Evolutionary conservation across 164 flowering plant genomes (phyloP), one percentile per base, ranked within the genome.

Genomic region (Chimonanthus praecox): DNA sequence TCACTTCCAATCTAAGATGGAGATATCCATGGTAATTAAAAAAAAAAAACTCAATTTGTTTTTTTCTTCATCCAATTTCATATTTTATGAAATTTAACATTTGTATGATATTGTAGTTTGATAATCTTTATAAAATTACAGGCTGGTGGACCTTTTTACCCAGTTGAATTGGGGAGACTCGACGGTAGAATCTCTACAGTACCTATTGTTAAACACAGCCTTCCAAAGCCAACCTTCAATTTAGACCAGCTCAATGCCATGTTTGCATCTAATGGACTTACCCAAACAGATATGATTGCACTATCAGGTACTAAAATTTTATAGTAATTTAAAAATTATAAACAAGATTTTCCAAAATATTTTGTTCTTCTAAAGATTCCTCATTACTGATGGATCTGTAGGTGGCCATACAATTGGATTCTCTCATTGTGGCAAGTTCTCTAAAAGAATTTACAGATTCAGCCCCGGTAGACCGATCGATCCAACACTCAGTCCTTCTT

Each of bases 91-190:
- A 16, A 62, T 8, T 18, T n/a, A 62, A 62, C n/a, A 20, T 62
- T 33, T 16, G 7, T 20, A 18, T 5, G 21, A 62, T 7, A n/a
- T 18, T 20, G 20, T 62, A 43, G n/a, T 8, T 21, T 43, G 64
- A 61, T 69, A 68, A 58, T 63, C 54, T 2, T 50, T 50, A 65
- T 68, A 6, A 18, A 11, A 5, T 47, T 78, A 69, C 78, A 89
- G 93, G 66, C 88, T 0, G 94, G 96, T 0, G 94, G 96, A n/a
- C 96, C 92, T n/a, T 79, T n/a, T 11, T 89, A 84, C 72, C 8
- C 54, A 0, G 97, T 91, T 16, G 97, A 91, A 77, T 70, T 91
- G 77, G 97, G 97, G 51, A 82, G 97, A 60, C 77, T 76, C 3
- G 97, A 89, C 51, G 97, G 94, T 16, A 74, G 75, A 21, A 76